These are phyloP conservation scores for Boletus sp. DNA, from an alignment of 768 basidiomycete species.

Conservation along the genomic window DNA sequence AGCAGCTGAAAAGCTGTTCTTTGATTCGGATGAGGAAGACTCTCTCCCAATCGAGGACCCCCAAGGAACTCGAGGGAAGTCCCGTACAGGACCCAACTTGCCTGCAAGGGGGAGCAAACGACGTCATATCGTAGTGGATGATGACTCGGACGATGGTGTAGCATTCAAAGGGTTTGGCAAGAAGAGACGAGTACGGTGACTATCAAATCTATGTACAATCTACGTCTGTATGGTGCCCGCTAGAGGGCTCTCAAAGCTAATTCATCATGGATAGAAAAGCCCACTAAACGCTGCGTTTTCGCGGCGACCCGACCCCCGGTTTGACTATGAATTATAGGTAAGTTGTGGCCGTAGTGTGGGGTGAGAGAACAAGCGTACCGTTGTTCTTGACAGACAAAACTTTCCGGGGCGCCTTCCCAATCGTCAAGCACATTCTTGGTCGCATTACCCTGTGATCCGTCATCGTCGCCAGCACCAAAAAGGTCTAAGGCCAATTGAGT, in stretches of 20 bases:
- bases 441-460: conserved; percentile 43
- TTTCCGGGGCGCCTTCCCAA: conserved; percentile 96
- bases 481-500: conserved; percentile 93
- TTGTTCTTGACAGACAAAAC: conserved; percentile 97
- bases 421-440: conserved; percentile 84
- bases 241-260: conserved; percentile 31
- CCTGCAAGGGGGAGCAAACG: conserved; percentile 21
- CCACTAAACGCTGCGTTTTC: conserved; percentile 81
- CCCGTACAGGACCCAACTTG: neutral
- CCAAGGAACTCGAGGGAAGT: neutral
- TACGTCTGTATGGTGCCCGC: neutral
- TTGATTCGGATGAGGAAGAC: conserved; percentile 48
- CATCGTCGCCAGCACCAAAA: conserved; percentile 76
- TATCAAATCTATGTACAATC: conserved; percentile 1
- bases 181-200: conserved; percentile 21
- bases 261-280: conserved; percentile 81
- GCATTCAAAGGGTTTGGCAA: conserved; percentile 64
- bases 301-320: conserved; percentile 87
- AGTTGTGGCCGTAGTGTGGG: neutral
- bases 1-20: conserved; percentile 42
- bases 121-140: conserved; percentile 46
- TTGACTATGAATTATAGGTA: conserved; percentile 43
- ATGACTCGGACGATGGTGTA: conserved; percentile 69
- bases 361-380: conserved; percentile 41
- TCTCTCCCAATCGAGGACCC: neutral